Conservation (phyloP, 2,329 filamentous ascomycete genomes). For the Pseudogymnoascus sp. region DNA sequence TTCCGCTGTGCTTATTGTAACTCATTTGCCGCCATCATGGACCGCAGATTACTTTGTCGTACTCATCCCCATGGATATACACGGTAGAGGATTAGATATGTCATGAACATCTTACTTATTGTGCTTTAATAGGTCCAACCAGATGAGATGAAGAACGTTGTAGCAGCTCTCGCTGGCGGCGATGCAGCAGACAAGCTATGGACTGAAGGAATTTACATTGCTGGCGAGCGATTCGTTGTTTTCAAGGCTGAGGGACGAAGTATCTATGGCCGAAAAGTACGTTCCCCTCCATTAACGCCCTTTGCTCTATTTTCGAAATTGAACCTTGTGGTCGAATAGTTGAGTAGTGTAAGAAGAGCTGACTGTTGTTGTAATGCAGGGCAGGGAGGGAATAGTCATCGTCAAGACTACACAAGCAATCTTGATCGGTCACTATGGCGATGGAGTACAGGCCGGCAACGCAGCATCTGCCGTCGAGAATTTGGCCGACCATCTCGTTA, state of each 20-base stretch:
- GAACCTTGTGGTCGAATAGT: neutral
- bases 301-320: neutral
- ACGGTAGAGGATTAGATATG: neutral
- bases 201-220: constrained; percentile 64
- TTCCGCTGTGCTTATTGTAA: neutral
- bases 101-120: neutral
- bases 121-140: constrained; percentile 40
- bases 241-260: constrained; percentile 67
- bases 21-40: neutral
- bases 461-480: constrained; percentile 71
- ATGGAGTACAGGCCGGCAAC: constrained; percentile 62
- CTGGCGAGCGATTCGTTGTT: constrained; percentile 68
- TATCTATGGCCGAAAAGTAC: constrained; percentile 80
- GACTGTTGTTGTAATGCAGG: constrained; percentile 37
- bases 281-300: constrained; percentile 18
- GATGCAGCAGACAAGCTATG: constrained; percentile 56
- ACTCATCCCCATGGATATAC: neutral
- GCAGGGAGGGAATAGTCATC: constrained; percentile 70
- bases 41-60: neutral
- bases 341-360: neutral
- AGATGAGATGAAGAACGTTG: constrained; percentile 50
- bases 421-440: constrained; percentile 78
- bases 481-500: constrained; percentile 79
- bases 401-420: constrained; percentile 84
- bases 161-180: constrained; percentile 40